Conservation (phyloP, 2,329 filamentous ascomycete species). For the Calonectria hongkongensis region DNA sequence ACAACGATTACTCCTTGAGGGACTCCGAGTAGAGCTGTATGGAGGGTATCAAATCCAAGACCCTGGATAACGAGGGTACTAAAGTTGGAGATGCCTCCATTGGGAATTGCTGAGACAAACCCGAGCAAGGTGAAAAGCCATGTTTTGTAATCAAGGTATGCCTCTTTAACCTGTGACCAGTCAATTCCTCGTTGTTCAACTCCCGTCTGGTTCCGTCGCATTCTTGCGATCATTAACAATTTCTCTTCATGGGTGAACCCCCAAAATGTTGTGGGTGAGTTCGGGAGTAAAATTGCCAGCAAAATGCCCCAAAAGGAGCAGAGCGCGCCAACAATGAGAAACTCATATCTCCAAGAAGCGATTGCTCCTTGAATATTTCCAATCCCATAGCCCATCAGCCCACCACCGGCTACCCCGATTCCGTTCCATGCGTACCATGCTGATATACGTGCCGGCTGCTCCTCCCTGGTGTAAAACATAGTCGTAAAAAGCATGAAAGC, state of each 20-base stretch:
- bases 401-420: slow-evolving; percentile 75
- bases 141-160: slow-evolving; percentile 74
- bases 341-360: slow-evolving; percentile 80
- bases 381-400: slow-evolving; percentile 73
- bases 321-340: slow-evolving; percentile 76
- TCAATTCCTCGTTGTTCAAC: slow-evolving; percentile 75
- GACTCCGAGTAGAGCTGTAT: slow-evolving; percentile 62
- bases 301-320: slow-evolving; percentile 77
- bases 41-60: slow-evolving; percentile 68
- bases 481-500: slow-evolving; percentile 78
- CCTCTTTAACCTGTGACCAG: slow-evolving; percentile 73
- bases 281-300: slow-evolving; percentile 75
- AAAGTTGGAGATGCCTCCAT: slow-evolving; percentile 77
- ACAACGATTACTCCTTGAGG: slow-evolving; percentile 61
- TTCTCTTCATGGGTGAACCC: slow-evolving; percentile 71
- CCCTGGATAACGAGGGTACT: slow-evolving; percentile 76
- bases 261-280: slow-evolving; percentile 73
- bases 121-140: slow-evolving; percentile 75
- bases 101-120: slow-evolving; percentile 71
- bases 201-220: slow-evolving; percentile 75
- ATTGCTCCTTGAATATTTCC: slow-evolving; percentile 75
- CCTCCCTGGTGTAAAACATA: slow-evolving; percentile 78
- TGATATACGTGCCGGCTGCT: slow-evolving; percentile 77
- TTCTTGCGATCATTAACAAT: slow-evolving; percentile 71
- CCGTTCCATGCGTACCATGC: slow-evolving; percentile 77